These are phyloP conservation scores for Hyaloscypha bicolor DNA, from an alignment of 495 filamentous ascomycete genomes.

Conservation along the genomic window DNA sequence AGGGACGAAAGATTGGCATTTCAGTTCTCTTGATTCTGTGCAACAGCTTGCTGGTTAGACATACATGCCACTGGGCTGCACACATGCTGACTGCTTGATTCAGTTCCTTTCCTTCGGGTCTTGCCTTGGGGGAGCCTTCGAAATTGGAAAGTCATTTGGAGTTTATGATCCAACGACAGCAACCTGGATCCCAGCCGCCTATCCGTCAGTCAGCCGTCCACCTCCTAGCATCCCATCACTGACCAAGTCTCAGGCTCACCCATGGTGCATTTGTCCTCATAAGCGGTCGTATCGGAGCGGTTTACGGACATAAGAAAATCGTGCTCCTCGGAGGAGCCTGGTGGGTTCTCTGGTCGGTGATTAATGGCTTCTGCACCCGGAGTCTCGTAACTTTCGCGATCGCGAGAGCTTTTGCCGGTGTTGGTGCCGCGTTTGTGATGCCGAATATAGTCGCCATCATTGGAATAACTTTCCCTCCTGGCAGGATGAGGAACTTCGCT, in stretches of 20 bases:
- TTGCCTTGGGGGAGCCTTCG: background rate
- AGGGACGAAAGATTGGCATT: background rate
- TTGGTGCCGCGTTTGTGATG: constrained; percentile 49
- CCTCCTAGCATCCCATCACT: background rate
- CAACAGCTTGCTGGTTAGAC: background rate
- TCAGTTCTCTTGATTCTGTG: background rate
- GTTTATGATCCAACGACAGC: constrained; percentile 1
- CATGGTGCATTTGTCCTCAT: constrained; percentile 17
- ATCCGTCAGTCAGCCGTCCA: background rate
- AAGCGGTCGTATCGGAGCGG: constrained; percentile 48
- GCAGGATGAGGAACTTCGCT: constrained; percentile 47
- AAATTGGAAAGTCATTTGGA: background rate
- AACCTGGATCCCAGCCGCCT: constrained; percentile 7
- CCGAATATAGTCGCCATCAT: constrained; percentile 53
- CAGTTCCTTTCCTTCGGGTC: background rate
- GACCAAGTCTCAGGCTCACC: background rate
- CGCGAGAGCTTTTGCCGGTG: constrained; percentile 44
- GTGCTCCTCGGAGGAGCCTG: constrained; percentile 43
- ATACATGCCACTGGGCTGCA: background rate
- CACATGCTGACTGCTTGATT: background rate
- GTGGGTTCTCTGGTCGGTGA: constrained; percentile 42
- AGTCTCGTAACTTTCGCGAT: constrained; percentile 45
- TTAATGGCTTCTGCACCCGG: constrained; percentile 42
- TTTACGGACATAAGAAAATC: constrained; percentile 52
- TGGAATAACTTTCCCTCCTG: constrained; percentile 47